These are phyloP conservation scores for Suillus hirtellus DNA, from an alignment of 768 basidiomycete genomes.

Conservation along the genomic window DNA sequence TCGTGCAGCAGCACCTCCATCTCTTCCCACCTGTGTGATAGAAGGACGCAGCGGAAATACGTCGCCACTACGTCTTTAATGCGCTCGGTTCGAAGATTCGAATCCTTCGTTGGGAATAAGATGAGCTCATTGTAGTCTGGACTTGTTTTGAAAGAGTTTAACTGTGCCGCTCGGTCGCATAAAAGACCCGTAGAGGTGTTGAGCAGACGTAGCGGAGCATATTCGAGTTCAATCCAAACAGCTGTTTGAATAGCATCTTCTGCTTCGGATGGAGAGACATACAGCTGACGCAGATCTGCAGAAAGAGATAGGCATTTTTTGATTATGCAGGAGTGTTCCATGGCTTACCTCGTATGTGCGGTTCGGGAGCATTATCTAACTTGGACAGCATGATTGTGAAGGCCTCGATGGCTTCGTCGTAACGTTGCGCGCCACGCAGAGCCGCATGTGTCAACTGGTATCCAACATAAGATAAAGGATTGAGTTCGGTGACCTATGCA, in stretches of 20 bases:
- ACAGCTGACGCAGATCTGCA: neutral
- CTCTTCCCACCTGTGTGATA: neutral
- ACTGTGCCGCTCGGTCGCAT: neutral
- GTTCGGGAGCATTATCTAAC: neutral
- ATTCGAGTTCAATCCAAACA: neutral
- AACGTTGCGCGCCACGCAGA: neutral
- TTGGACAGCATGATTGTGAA: neutral
- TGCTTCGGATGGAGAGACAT: neutral
- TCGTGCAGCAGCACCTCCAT: neutral
- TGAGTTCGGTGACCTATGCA: neutral
- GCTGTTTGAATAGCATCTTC: neutral
- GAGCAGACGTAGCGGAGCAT: neutral
- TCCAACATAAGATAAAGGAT: neutral
- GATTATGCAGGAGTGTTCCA: neutral
- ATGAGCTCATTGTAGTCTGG: neutral
- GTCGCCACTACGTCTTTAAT: neutral
- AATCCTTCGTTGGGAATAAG: neutral
- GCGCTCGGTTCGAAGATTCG: rapidly evolving
- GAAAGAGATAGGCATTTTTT: neutral
- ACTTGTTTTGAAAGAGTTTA: neutral
- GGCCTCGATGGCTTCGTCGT: neutral
- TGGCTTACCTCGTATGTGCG: neutral
- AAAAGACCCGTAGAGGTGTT: neutral
- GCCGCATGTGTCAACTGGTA: neutral
- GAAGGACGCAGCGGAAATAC: neutral